A percentile compares a stretch with the other conserved stretches of the same genome.
Evolutionary conservation across 176 grass and related monocot species (phyloP).

Genomic region (Carex cristatella): DNA sequence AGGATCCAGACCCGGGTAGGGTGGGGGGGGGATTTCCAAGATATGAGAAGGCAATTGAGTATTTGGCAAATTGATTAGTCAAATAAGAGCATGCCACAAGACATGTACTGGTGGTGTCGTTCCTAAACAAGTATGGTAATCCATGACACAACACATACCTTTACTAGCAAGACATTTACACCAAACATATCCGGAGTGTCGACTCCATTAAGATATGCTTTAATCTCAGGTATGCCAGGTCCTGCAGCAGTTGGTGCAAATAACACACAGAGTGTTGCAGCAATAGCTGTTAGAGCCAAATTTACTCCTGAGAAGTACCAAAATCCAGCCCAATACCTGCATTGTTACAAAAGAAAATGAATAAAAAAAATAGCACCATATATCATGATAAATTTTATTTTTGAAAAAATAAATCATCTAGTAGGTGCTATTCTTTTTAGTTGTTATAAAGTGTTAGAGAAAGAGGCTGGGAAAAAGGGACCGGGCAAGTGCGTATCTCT

Average conservation of each 20-base stretch:
- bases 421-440: neutral
- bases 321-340: slow-evolving; percentile 73
- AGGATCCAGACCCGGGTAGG: no score
- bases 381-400: neutral
- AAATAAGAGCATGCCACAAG: neutral
- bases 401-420: neutral
- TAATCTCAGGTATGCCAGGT: slow-evolving; percentile 96
- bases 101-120: neutral
- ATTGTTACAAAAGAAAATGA: neutral
- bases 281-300: slow-evolving; percentile 48
- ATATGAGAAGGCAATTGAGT: neutral
- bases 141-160: slow-evolving; percentile 25
- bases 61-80: neutral
- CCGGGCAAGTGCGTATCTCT: neutral
- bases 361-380: neutral
- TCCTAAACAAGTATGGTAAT: neutral
- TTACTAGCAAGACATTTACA: slow-evolving; percentile 61
- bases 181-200: slow-evolving; percentile 97
- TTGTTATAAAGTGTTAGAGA: neutral
- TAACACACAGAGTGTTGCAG: slow-evolving; percentile 74
- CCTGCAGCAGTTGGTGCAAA: slow-evolving; percentile 93
- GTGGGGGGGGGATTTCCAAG: neutral
- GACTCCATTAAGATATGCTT: slow-evolving; percentile 95
- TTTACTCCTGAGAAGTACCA: slow-evolving; percentile 68
- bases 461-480: neutral